Percentiles rank a stretch among this genome's conserved stretches.
Conservation (phyloP, 148 eudicot genomes). For the Fagopyrum esculentum region DNA sequence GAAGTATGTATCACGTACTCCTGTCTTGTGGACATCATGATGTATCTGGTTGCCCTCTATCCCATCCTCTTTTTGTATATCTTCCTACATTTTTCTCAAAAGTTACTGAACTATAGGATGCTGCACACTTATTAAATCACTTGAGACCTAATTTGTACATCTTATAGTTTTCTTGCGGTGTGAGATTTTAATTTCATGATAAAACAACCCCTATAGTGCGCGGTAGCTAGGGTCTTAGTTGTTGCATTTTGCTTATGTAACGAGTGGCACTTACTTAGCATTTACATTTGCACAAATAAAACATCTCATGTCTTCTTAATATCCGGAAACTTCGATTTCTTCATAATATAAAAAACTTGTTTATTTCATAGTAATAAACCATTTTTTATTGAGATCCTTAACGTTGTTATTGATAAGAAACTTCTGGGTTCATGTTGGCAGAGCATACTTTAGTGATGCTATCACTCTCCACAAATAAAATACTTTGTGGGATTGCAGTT, state of each 20-base stretch:
- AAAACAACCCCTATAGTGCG: background rate
- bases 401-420: too few relatives aligned
- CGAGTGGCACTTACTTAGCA: background rate
- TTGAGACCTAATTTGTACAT: background rate
- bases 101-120: background rate
- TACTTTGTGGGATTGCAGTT: background rate
- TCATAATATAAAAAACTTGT: background rate
- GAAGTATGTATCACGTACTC: slow-evolving; percentile 37
- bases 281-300: background rate
- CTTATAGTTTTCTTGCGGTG: background rate
- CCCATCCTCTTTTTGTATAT: background rate
- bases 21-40: background rate
- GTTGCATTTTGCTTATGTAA: background rate
- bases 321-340: background rate
- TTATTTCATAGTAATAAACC: background rate
- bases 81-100: background rate
- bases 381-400: too few relatives aligned
- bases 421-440: too few relatives aligned
- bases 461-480: background rate
- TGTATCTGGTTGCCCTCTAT: background rate
- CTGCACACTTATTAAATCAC: background rate
- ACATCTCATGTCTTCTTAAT: background rate
- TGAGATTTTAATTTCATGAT: background rate
- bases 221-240: background rate
- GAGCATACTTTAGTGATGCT: background rate